Base-by-base conservation (phyloP, 140 eudicot genomes). In the Senecio squalidus region DNA sequence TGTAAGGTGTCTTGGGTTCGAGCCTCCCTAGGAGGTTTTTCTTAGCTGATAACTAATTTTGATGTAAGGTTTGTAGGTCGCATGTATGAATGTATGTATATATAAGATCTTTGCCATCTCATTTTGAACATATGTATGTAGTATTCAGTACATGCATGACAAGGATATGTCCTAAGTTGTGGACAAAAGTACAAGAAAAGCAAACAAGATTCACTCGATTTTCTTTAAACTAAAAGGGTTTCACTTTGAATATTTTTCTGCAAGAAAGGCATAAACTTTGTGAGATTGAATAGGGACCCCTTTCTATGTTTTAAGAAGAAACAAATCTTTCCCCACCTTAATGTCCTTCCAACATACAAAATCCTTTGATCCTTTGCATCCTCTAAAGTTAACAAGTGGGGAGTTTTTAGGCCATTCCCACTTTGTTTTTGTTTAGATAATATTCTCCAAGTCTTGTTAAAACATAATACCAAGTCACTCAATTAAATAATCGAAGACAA, bases 101-200 rank as follows among this genome's bases (percentile, higher is more conserved):
- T 3, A 11, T 9, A 34, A 40, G 24, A 31, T 68, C 43, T 36
- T n/a, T 34, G 43, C 7, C 28, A 24, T 68, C 20, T 31, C 10
- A 29, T 45, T 26, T 11, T 16, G 3, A 22, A 27, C 20, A 44
- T 61, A 31, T 47, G 48, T 48, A 14, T 39, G 30, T 45, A 9
- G 45, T n/a, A 45, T 41, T 1, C 7, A 11, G 34, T 47, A 58
- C 67, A 43, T 68, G 68, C 61, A 69, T 27, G 68, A 59, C 44
- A 53, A 49, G 28, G 53, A 59, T 48, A 68, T 25, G 49, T 57
- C 73, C 39, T 51, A 51, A 38, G 55, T 49, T 27, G 36, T 38
- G 66, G 31, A 69, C 62, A 60, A 60, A 67, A 60, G 74, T 69
- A 60, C 68, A 39, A 60, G 9, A 68, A 60, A 69, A 60, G 47